Conservation (phyloP, 208 protist species). For the Leishmania turanica region DNA sequence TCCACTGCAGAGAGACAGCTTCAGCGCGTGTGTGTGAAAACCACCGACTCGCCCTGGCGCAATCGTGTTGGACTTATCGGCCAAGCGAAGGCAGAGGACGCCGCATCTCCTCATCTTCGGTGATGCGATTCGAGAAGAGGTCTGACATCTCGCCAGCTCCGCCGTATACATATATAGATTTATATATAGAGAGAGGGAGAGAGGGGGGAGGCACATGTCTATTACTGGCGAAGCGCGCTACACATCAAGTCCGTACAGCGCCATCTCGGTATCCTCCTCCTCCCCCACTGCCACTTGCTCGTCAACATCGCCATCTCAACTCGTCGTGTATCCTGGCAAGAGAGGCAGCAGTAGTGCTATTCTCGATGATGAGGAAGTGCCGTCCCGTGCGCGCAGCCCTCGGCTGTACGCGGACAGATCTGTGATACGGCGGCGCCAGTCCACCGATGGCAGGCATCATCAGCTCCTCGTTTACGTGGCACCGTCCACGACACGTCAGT, state of each 20-base stretch:
- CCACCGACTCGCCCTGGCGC: background rate
- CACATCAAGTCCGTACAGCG: slow-evolving; percentile 16
- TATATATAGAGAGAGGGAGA: background rate
- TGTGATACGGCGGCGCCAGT: background rate
- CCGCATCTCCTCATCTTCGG: background rate
- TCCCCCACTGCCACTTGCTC: background rate
- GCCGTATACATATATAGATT: background rate
- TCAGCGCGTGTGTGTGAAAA: background rate
- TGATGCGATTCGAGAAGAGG: background rate
- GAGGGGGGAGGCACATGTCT: background rate
- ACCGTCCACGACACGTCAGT: slow-evolving; percentile 17
- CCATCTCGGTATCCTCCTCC: slow-evolving; percentile 21
- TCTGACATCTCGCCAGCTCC: background rate
- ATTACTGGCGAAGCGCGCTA: background rate
- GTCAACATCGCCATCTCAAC: background rate
- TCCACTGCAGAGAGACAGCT: background rate
- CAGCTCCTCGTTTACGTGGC: slow-evolving; percentile 17
- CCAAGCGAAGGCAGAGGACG: background rate
- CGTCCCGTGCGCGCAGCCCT: background rate
- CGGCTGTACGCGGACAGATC: background rate
- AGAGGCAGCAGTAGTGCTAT: background rate
- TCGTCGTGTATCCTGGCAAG: background rate
- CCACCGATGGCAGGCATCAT: background rate
- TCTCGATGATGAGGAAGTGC: background rate
- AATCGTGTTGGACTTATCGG: background rate